These are phyloP conservation scores for Coprinopsis cinerea DNA, from an alignment of 768 basidiomycete species.

Conservation along the genomic window DNA sequence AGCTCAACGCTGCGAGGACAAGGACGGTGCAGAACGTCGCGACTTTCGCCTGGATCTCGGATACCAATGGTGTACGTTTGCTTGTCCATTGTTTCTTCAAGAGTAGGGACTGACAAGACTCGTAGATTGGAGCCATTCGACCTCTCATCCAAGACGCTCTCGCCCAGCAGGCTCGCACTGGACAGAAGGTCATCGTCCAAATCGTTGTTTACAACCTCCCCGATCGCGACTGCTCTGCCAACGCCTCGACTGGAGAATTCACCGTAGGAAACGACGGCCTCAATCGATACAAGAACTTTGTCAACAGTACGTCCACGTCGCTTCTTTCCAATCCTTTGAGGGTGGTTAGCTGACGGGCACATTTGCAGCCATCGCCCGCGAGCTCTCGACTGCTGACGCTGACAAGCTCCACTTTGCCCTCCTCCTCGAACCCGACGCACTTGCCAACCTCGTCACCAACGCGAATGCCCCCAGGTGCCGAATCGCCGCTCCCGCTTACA, in stretches of 20 bases:
- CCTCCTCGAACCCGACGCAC: conserved; percentile 27
- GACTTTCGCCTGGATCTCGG: conserved; percentile 18
- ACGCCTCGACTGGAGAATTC: conserved; percentile 27
- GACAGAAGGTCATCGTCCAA: conserved; percentile 22
- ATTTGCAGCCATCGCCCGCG: conserved; percentile 13
- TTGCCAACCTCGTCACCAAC: conserved; percentile 28
- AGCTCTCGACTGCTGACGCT: conserved; percentile 15
- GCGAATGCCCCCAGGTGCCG: conserved; percentile 23
- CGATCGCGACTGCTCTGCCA: conserved; percentile 30
- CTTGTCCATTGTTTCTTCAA: neutral
- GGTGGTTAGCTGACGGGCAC: neutral
- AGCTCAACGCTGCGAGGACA: conserved; percentile 15
- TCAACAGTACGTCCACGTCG: conserved; percentile 16
- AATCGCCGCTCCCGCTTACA: conserved; percentile 24
- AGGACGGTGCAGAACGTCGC: conserved; percentile 15
- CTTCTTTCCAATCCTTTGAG: neutral
- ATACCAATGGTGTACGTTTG: conserved; percentile 2
- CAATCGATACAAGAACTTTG: conserved; percentile 25
- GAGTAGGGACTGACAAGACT: neutral
- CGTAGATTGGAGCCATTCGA: conserved; percentile 9
- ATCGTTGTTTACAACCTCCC: conserved; percentile 30
- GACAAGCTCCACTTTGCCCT: conserved; percentile 22
- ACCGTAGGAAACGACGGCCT: conserved; percentile 22
- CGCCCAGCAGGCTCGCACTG: conserved; percentile 7
- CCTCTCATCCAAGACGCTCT: conserved; percentile 9